Conservation (phyloP, 2,329 filamentous ascomycete species). For the Bipolaris gigantea region DNA sequence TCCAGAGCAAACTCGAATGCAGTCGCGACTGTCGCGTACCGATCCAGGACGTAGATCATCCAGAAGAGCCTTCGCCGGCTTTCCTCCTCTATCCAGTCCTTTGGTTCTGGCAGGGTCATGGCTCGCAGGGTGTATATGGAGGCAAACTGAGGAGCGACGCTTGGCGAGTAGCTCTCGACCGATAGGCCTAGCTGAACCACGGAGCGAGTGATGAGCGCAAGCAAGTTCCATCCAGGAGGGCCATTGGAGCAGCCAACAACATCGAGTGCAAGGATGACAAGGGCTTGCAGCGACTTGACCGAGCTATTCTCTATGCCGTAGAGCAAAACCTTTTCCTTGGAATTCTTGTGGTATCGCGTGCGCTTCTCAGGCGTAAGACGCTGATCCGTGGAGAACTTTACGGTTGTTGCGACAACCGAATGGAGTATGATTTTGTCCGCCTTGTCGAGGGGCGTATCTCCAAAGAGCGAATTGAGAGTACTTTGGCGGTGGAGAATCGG, state of each 20-base stretch:
- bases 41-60: slow-evolving; percentile 90
- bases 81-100: slow-evolving; percentile 88
- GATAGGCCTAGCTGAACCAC: slow-evolving; percentile 86
- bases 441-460: slow-evolving; percentile 69
- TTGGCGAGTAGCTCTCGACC: slow-evolving; percentile 78
- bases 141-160: slow-evolving; percentile 74
- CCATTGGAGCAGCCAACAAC: slow-evolving; percentile 86
- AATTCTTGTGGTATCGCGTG: slow-evolving; percentile 74
- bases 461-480: slow-evolving; percentile 81
- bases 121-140: slow-evolving; percentile 89
- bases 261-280: slow-evolving; percentile 84
- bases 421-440: slow-evolving; percentile 81
- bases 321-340: slow-evolving; percentile 82
- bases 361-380: slow-evolving; percentile 73
- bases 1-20: slow-evolving; percentile 90
- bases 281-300: slow-evolving; percentile 81
- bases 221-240: slow-evolving; percentile 87
- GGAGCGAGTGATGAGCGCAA: slow-evolving; percentile 84
- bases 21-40: slow-evolving; percentile 87
- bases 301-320: slow-evolving; percentile 90
- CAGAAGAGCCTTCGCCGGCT: slow-evolving; percentile 83
- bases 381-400: slow-evolving; percentile 79
- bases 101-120: slow-evolving; percentile 79
- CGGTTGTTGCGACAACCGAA: slow-evolving; percentile 83
- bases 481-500: slow-evolving; percentile 85